Conservation (phyloP, 2,329 filamentous ascomycete genomes). For the Fusarium anthophilum region DNA sequence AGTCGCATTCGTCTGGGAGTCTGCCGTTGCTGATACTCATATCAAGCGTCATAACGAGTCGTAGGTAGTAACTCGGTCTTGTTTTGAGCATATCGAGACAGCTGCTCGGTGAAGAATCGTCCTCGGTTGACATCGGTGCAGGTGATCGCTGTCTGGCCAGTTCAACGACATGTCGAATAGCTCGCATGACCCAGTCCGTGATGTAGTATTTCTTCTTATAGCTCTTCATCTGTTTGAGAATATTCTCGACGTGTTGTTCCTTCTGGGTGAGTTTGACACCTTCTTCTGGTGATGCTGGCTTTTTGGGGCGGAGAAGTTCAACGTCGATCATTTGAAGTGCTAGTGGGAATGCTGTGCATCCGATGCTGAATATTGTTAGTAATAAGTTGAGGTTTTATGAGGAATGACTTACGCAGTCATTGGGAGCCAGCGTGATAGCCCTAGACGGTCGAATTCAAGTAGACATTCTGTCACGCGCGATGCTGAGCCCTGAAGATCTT, state of each 20-base stretch:
- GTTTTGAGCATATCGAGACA: constrained; percentile 35
- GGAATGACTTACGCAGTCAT: constrained; percentile 37
- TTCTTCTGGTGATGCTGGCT: neutral
- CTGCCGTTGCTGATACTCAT: constrained; percentile 40
- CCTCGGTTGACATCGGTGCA: neutral
- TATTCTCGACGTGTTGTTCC: constrained; percentile 34
- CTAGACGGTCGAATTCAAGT: constrained; percentile 26
- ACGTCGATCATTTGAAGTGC: constrained; percentile 39
- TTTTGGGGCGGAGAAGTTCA: constrained; percentile 30
- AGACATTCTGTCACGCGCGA: constrained; percentile 36
- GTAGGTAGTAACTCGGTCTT: constrained; percentile 29
- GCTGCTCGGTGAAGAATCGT: neutral
- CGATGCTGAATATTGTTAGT: constrained; percentile 16
- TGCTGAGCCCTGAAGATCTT: constrained; percentile 37
- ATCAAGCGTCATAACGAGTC: constrained; percentile 37
- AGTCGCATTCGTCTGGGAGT: constrained; percentile 38
- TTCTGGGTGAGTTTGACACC: constrained; percentile 7
- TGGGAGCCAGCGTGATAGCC: constrained; percentile 33
- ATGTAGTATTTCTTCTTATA: constrained; percentile 37
- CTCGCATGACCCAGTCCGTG: constrained; percentile 37
- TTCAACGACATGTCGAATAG: constrained; percentile 34
- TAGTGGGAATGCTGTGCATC: constrained; percentile 35
- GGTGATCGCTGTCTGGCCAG: constrained; percentile 24
- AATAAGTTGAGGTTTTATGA: accelerated
- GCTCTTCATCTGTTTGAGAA: constrained; percentile 36